Base-by-base conservation (phyloP, 257 asterid genomes). In the Schizonepeta tenuifolia region DNA sequence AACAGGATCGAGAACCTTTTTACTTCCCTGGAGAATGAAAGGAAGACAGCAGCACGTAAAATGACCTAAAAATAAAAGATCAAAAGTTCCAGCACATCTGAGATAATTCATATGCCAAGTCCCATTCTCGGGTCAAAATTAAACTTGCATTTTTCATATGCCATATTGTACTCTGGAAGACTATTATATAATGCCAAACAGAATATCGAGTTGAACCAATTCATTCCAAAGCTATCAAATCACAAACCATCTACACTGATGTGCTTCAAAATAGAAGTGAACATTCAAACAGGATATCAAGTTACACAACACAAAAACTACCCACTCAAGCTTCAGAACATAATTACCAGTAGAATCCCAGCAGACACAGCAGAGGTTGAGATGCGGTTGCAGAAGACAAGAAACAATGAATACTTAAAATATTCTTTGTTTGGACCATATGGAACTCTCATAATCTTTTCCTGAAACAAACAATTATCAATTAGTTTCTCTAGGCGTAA, bases 301-400 rank as follows among this genome's bases (percentile, higher is more conserved):
- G 50, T 38, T 58, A 67, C 33, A 22, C 7, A 28, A 60, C 51
- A 59, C 75, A 46, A 77, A 59, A 77, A 66, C 47, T 15, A 69
- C 77, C 28, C 15, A 18, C 53, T 24, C 55, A 65, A 65, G 75
- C 64, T 60, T 55, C 57, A 62, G 65, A 57, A 50, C 54, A 35
- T 36, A 69, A 43, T 80, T 92, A 92, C 99, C 98, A 95, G 83
- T 75, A 95, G 79, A 77, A 85, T 70, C 70, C 83, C 96, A 36
- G 90, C 98, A 36, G 99, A 95, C 55, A 92, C 93, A 26, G 96
- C 92, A 83, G 98, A 95, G 36, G 99, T 95, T 21, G 94, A 75
- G 80, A 92, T 90, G 62, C 99, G 98, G 85, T 95, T 95, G 86
- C 99, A 95, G 84, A 95, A 95, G 69, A 95, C 99, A 44, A 92